Evolutionary conservation across 169 alveolate species (phyloP).

Genomic region (Cryptosporidium andersoni): DNA sequence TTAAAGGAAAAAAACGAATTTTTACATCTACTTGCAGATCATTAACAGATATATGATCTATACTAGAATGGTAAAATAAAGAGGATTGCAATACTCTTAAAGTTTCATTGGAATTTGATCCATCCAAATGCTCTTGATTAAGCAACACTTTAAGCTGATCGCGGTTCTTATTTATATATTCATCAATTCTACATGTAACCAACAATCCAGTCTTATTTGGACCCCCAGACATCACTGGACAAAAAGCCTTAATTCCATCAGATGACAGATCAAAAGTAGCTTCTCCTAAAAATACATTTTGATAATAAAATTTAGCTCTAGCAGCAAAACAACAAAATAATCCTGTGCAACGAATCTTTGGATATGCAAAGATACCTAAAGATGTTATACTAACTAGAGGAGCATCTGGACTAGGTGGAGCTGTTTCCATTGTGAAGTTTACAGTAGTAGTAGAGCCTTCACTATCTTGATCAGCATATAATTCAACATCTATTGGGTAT

Average conservation of each 20-base stretch:
- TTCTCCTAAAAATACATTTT: constrained; percentile 44
- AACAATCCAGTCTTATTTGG: constrained; percentile 63
- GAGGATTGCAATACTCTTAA: constrained; percentile 33
- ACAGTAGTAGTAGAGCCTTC: constrained; percentile 69
- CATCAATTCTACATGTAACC: constrained; percentile 59
- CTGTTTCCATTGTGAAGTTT: constrained; percentile 60
- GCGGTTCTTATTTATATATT: constrained; percentile 29
- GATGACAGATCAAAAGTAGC: constrained; percentile 66
- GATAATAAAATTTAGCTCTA: constrained; percentile 58
- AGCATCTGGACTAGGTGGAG: constrained; percentile 68
- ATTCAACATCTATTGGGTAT: constrained; percentile 55
- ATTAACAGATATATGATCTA: constrained; percentile 48
- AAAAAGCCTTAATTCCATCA: constrained; percentile 62
- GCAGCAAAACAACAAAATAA: constrained; percentile 61
- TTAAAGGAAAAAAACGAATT: constrained; percentile 53
- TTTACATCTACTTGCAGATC: constrained; percentile 40
- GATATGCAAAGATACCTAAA: constrained; percentile 61
- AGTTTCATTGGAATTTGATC: constrained; percentile 12
- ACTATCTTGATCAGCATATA: constrained; percentile 60
- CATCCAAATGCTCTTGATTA: not conserved
- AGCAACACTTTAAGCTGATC: constrained; percentile 16
- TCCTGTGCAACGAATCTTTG: constrained; percentile 69
- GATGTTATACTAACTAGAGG: constrained; percentile 60
- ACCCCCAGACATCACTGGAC: constrained; percentile 69
- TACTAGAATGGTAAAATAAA: not conserved